A percentile compares a stretch with the other conserved stretches of the same genome.
phyloP scores from a whole-genome alignment of 2,329 filamentous ascomycete genomes.

The Penicillium sp. region DNA sequence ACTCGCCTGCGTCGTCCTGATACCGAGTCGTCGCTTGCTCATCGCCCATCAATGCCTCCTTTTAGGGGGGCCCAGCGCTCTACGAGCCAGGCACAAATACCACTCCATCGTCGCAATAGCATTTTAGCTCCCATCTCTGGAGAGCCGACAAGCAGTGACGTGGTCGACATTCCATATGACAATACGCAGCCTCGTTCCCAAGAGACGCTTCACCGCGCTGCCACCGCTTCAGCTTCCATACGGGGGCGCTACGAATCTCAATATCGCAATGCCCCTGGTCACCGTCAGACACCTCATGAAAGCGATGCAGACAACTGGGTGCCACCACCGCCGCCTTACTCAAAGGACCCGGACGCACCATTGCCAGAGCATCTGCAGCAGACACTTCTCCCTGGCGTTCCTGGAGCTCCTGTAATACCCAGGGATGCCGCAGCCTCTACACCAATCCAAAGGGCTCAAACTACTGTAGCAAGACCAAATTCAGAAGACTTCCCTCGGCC shows the following conservation, averaged over 20 bases:
- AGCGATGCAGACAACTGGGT: constrained; percentile 89
- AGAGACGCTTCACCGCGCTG: constrained; percentile 68
- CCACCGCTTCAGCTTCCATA: constrained; percentile 70
- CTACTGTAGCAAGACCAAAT: constrained; percentile 23
- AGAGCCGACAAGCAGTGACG: constrained; percentile 21
- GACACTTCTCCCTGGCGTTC: constrained; percentile 31
- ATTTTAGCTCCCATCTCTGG: constrained; percentile 26
- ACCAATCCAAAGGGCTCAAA: constrained; percentile 23
- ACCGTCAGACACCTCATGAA: constrained; percentile 72
- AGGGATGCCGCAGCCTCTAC: neutral
- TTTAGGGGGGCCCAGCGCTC: constrained; percentile 26
- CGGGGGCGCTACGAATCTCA: constrained; percentile 63
- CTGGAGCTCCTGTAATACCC: constrained; percentile 15
- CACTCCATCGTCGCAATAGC: constrained; percentile 25
- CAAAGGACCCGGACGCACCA: constrained; percentile 34
- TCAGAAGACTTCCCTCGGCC: constrained; percentile 23
- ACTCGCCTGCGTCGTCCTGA: constrained; percentile 63
- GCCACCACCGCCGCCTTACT: constrained; percentile 76
- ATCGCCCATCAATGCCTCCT: constrained; percentile 18
- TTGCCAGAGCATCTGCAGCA: constrained; percentile 39
- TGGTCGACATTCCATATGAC: constrained; percentile 69
- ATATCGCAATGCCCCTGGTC: constrained; percentile 21
- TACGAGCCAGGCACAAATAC: constrained; percentile 17
- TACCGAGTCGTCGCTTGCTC: constrained; percentile 39
- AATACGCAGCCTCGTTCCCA: constrained; percentile 70